Evolutionary conservation across 1,284 basidiomycete species (phyloP), one percentile per base, ranked within the genome.

Genomic region (Cryptococcus sp.): DNA sequence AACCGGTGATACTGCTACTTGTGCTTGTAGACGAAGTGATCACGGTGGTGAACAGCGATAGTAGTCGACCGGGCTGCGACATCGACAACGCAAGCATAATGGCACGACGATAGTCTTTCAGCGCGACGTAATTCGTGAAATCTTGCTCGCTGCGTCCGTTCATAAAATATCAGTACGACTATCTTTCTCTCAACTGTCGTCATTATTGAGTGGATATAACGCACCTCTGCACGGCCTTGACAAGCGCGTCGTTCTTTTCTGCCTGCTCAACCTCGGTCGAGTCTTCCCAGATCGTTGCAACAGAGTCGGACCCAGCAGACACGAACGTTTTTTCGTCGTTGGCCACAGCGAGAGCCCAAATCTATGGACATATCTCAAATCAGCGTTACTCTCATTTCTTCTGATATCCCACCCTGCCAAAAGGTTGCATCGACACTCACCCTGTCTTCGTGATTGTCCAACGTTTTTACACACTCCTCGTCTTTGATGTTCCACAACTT

Each of bases 371-470:
- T 8, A 45, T 20, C 5, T 13, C 16, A 20, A 17, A 49, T 57
- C 46, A 65, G 45, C 41, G 10, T 8, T 6, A 44, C 15, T 16
- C 41, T 44, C 51, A 5, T 37, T 15, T 23, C 1, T 4, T 40
- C 23, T 38, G n/a, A 3, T 50, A 15, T 38, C 13, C 25, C 15
- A 43, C n/a, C n/a, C n/a, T n/a, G n/a, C n/a, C n/a, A n/a, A n/a
- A n/a, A n/a, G n/a, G n/a, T n/a, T n/a, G n/a, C n/a, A n/a, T n/a
- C 29, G 13, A 48, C 19, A 72, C 84, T 38, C 62, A 89, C 92
- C 83, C 94, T 96, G 69, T 94, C 93, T 73, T 97, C 91, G 70
- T 98, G 94, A 66, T 93, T 94, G 77, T 99, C 96, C 74, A 99
- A 80, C 8, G 95, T 99, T 16, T 86, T 81, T 4, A 86, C 81